Percentiles rank a stretch among this genome's conserved stretches.
Evolutionary conservation across 192 early-diverging fungal species (phyloP).

Genomic region (Coemansia sp.): DNA sequence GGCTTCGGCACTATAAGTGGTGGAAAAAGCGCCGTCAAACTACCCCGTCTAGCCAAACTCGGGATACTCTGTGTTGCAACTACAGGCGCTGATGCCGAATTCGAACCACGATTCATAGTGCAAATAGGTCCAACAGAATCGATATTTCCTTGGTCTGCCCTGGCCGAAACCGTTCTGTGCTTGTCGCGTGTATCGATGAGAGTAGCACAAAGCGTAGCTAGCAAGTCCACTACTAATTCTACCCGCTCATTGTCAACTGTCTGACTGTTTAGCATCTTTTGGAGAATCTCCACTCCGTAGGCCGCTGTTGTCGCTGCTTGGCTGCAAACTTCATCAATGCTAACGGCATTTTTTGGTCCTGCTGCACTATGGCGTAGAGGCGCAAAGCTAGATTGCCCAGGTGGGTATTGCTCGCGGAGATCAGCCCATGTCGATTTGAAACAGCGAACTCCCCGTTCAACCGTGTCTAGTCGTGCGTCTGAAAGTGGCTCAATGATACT

Average conservation of each 20-base stretch:
- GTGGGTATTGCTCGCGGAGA: neutral
- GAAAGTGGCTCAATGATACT: neutral
- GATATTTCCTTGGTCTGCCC: neutral
- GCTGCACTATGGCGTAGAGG: neutral
- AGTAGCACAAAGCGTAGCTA: neutral
- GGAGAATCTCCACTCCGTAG: neutral
- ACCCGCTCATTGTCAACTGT: neutral
- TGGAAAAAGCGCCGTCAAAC: neutral
- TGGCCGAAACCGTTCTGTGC: neutral
- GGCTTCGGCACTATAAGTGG: neutral
- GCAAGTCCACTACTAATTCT: neutral
- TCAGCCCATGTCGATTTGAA: neutral
- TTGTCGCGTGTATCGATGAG: neutral
- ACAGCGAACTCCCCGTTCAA: neutral
- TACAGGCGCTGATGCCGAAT: neutral
- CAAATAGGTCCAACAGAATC: neutral
- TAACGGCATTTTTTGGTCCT: neutral
- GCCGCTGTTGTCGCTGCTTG: neutral
- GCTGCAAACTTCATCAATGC: neutral
- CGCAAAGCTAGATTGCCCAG: neutral
- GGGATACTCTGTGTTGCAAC: neutral
- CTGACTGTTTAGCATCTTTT: neutral
- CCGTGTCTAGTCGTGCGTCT: neutral
- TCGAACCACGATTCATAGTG: neutral
- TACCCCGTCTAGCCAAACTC: neutral